A percentile compares a stretch with the other conserved stretches of the same genome.
Evolutionary conservation across 2,329 filamentous ascomycete genomes (phyloP).

Genomic region (Paecilomyces niveus): DNA sequence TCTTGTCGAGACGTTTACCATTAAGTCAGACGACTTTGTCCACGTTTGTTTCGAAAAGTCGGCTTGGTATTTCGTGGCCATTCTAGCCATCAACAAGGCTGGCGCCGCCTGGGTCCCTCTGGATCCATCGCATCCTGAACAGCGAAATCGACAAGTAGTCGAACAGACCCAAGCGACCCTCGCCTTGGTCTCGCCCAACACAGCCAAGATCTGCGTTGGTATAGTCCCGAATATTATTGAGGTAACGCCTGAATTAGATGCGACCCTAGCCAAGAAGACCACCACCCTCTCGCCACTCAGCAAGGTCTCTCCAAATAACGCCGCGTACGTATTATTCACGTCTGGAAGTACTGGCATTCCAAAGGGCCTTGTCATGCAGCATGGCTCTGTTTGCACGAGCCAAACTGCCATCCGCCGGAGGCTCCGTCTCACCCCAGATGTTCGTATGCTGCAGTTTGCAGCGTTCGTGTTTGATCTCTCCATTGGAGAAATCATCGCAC

Average conservation of each 20-base stretch:
- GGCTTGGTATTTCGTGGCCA: background rate
- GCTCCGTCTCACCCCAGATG: background rate
- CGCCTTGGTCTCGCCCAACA: background rate
- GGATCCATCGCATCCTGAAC: background rate
- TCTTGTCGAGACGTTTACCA: background rate
- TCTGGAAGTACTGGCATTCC: slow-evolving; percentile 4
- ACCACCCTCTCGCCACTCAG: no score
- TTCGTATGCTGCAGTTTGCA: background rate
- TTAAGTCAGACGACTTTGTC: background rate
- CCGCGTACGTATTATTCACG: slow-evolving; percentile 4
- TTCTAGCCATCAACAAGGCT: background rate
- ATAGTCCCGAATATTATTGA: background rate
- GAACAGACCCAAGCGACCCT: background rate
- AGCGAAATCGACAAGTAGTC: background rate
- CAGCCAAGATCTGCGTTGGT: background rate
- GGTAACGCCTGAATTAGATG: no score
- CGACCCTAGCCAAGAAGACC: no score
- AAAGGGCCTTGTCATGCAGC: slow-evolving; percentile 2
- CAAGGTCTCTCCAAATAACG: background rate
- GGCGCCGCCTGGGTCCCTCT: background rate
- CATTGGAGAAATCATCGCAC: background rate
- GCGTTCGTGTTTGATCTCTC: background rate
- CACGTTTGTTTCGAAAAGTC: slow-evolving; percentile 1
- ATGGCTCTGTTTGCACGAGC: background rate
- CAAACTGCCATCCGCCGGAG: background rate